phyloP scores from a whole-genome alignment of 257 asterid species.

The Solanum sitiens region DNA sequence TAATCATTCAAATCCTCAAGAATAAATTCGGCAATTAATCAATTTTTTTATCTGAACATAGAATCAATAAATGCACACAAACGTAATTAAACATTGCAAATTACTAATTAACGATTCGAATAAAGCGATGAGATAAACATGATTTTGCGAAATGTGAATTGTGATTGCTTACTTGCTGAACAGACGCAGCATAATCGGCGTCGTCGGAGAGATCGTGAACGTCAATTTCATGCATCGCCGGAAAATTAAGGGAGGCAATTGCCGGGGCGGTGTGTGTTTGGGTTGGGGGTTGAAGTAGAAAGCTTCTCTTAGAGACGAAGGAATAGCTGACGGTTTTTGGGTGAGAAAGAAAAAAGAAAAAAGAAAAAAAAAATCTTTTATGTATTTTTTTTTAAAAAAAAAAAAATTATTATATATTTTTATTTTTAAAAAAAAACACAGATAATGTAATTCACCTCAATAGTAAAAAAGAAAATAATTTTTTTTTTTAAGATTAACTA shows the following conservation, averaged over 20 bases:
- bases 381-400: background rate
- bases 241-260: background rate
- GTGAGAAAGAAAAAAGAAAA: background rate
- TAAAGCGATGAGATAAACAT: background rate
- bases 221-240: constrained; percentile 1
- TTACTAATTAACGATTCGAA: background rate
- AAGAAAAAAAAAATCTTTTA: rapidly evolving
- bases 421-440: background rate
- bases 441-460: background rate
- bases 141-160: background rate
- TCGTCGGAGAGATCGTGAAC: constrained; percentile 1
- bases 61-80: background rate
- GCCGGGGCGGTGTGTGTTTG: background rate
- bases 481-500: no score
- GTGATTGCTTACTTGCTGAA: constrained; percentile 2
- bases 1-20: background rate
- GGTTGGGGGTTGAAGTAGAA: background rate
- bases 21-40: background rate
- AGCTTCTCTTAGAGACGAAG: background rate
- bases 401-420: background rate
- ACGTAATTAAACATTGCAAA: background rate
- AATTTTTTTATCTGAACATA: background rate
- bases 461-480: no score
- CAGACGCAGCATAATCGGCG: background rate
- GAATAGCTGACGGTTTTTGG: background rate